Percentiles rank a stretch among this genome's conserved stretches.
Evolutionary conservation across 2,329 filamentous ascomycete genomes (phyloP).

Genomic region (Venturia effusa): DNA sequence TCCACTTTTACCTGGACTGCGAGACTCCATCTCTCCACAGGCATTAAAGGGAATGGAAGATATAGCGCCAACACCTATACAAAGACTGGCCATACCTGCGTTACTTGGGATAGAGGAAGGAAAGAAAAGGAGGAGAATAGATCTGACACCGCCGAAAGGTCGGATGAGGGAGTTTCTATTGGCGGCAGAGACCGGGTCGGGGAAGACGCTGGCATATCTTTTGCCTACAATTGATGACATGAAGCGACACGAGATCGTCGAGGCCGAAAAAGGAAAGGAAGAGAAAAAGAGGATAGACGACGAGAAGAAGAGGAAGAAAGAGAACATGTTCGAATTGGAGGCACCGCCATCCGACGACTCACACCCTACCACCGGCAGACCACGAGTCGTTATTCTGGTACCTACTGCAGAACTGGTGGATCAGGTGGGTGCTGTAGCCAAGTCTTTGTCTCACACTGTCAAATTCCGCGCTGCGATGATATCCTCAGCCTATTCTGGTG

Average conservation of each 20-base stretch:
- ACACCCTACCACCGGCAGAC: slow-evolving; percentile 65
- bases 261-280: slow-evolving; percentile 40
- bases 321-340: slow-evolving; percentile 49
- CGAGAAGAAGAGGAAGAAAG: slow-evolving; percentile 16
- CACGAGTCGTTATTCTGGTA: slow-evolving; percentile 74
- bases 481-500: slow-evolving; percentile 64
- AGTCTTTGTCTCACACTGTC: slow-evolving; percentile 69
- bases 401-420: slow-evolving; percentile 86
- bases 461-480: slow-evolving; percentile 82
- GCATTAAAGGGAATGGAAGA: slow-evolving; percentile 65
- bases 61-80: slow-evolving; percentile 75
- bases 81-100: slow-evolving; percentile 77
- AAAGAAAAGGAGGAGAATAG: slow-evolving; percentile 20
- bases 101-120: slow-evolving; percentile 51
- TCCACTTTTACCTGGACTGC: slow-evolving; percentile 58
- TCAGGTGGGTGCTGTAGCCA: slow-evolving; percentile 74
- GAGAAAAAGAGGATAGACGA: slow-evolving; percentile 19
- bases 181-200: slow-evolving; percentile 92
- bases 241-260: slow-evolving; percentile 58
- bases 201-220: slow-evolving; percentile 90
- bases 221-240: slow-evolving; percentile 75
- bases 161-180: slow-evolving; percentile 60
- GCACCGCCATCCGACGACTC: slow-evolving; percentile 49
- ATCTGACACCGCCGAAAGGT: slow-evolving; percentile 20
- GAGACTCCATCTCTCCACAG: slow-evolving; percentile 52